Base-by-base conservation (phyloP, 1,284 basidiomycete genomes). In the Moesziomyces sp. region DNA sequence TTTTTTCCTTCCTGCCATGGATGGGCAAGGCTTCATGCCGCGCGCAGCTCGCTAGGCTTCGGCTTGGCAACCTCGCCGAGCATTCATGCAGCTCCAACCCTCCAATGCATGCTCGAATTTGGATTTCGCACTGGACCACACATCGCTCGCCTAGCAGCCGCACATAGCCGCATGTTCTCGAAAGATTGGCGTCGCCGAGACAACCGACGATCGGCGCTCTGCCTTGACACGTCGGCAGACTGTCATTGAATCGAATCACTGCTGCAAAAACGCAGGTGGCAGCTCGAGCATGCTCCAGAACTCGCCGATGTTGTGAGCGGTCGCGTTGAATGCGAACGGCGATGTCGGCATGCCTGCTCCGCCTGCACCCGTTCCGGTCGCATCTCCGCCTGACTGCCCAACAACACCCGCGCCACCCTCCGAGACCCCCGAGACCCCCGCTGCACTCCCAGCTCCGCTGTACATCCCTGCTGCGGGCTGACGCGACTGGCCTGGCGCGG, bases 241-340 rank as follows among this genome's bases (percentile, higher is more conserved):
- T 26, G 6, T 26, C 24, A 26, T 26, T 26, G 24, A 26, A 26
- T 26, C 24, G 24, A 26, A 26, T 26, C 24, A 26, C 47, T 64
- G 57, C 47, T 74, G 61, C 33, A 74, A 23, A 38, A 78, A 78
- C 40, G 76, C 61, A 14, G 76, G 74, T 3, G 76, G 76, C 13
- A 78, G 49, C 49, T 78, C 74, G 5, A 78, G 35, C 74, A 76
- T 70, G 72, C 62, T 67, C 60, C 76, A 77, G 42, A 78, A 68
- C 23, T 76, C 76, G 3, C 66, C 77, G 23, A 79, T 55, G 55
- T 43, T 66, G 38, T 58, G 74, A 51, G 42, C 63, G 23, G 45
- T 53, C 18, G 55, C 59, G 21, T 56, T 72, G 28, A 78, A 76
- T 3, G 62, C 70, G 35, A 79, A 77, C 9, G 77, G 77, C 24